These are phyloP conservation scores for Auriscalpium vulgare DNA, from an alignment of 768 basidiomycete species.

Conservation along the genomic window DNA sequence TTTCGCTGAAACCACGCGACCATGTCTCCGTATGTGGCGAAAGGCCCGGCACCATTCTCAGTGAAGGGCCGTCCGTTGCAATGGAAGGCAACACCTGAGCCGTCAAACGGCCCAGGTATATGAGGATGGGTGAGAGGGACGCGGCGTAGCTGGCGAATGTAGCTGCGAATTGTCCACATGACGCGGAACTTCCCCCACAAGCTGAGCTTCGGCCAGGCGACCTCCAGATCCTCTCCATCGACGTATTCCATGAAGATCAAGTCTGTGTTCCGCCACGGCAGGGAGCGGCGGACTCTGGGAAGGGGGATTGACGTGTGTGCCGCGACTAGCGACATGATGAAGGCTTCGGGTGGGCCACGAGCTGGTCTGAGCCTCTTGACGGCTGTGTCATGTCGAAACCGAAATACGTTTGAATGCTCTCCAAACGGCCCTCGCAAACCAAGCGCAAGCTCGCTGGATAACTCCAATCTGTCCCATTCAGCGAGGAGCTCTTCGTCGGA, in stretches of 20 bases:
- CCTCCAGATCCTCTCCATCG: conserved; percentile 2
- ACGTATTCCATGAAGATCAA: conserved; percentile 11
- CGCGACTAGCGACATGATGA: conserved; percentile 20
- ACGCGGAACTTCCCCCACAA: conserved; percentile 7
- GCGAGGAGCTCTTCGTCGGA: neutral
- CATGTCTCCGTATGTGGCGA: neutral
- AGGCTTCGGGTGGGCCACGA: conserved; percentile 6
- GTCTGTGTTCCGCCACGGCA: neutral
- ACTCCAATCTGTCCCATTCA: neutral
- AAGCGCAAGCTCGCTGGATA: neutral
- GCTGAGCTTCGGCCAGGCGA: conserved; percentile 8
- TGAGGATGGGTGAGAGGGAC: conserved; percentile 9
- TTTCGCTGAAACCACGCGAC: conserved; percentile 1
- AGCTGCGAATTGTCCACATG: conserved; percentile 10
- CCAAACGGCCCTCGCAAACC: neutral
- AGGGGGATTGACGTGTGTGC: conserved; percentile 16
- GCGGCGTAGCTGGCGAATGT: conserved; percentile 11
- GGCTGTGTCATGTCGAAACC: neutral
- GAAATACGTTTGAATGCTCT: no score
- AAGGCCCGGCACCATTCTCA: neutral
- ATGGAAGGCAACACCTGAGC: neutral
- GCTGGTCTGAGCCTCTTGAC: neutral
- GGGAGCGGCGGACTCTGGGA: conserved; percentile 19
- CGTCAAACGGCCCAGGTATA: conserved; percentile 6
- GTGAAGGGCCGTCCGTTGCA: neutral